These are phyloP conservation scores for Arthroderma sp. DNA, from an alignment of 2,329 filamentous ascomycete genomes.

Conservation along the genomic window DNA sequence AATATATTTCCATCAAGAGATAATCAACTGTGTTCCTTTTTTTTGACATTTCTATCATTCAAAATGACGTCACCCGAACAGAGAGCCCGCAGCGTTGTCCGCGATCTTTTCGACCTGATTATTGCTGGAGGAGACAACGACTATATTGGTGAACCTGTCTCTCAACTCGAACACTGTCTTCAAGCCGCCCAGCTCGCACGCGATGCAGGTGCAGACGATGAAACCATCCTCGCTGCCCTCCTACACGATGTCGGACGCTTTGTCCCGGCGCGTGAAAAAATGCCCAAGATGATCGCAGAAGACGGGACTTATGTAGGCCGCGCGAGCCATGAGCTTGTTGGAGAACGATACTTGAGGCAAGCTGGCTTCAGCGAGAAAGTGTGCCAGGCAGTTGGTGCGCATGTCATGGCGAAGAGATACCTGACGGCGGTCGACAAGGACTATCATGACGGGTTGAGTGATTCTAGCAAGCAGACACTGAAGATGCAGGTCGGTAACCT, in stretches of 20 bases:
- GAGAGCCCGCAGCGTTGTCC: not conserved
- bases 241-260: conserved; percentile 22
- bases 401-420: conserved; percentile 18
- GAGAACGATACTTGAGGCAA: conserved; percentile 17
- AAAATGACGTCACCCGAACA: not conserved
- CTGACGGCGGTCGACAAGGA: not conserved
- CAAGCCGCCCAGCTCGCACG: conserved; percentile 17
- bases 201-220: conserved; percentile 14
- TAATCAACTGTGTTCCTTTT: too few relatives aligned
- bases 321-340: conserved; percentile 18
- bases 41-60: too few relatives aligned
- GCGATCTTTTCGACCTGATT: conserved; percentile 15
- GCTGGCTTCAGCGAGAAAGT: conserved; percentile 20
- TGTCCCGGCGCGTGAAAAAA: conserved; percentile 18
- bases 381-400: conserved; percentile 18
- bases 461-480: not conserved
- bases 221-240: conserved; percentile 18
- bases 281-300: conserved; percentile 15
- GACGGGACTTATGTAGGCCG: conserved; percentile 18
- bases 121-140: conserved; percentile 17
- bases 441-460: not conserved
- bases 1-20: too few relatives aligned
- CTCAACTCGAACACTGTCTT: conserved; percentile 20
- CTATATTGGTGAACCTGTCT: conserved; percentile 19
- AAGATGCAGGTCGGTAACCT: not conserved